Evolutionary conservation across 805 yeast genomes (phyloP).

Genomic region (Monosporozyma servazzii): DNA sequence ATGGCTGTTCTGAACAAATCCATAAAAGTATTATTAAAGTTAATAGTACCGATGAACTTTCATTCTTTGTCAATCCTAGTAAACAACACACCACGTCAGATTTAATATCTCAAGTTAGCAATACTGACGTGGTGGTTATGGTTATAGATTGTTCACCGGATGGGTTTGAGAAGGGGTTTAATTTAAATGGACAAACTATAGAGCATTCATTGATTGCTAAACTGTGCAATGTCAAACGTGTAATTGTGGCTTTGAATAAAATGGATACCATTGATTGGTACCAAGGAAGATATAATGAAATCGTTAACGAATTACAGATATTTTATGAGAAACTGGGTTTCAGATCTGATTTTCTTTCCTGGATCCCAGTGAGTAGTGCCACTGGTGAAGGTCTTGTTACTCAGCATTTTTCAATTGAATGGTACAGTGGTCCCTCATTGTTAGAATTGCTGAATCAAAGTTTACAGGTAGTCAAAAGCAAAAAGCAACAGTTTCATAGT

Average conservation of each 20-base stretch:
- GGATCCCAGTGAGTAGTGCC: slow-evolving; percentile 92
- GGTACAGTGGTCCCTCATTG: slow-evolving; percentile 13
- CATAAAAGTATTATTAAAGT: background rate
- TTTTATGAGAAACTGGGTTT: slow-evolving; percentile 81
- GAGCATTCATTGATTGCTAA: slow-evolving; percentile 6
- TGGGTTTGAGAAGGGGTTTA: slow-evolving; percentile 11
- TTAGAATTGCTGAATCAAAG: background rate
- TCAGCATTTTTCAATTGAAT: slow-evolving; percentile 29
- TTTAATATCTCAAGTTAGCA: background rate
- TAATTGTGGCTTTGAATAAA: slow-evolving; percentile 34
- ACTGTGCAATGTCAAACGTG: background rate
- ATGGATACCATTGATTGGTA: slow-evolving; percentile 97
- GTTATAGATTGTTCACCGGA: slow-evolving; percentile 10
- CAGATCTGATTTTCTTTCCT: slow-evolving; percentile 62
- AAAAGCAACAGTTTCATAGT: background rate
- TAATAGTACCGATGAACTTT: background rate
- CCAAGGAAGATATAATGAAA: slow-evolving; percentile 82
- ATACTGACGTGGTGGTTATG: slow-evolving; percentile 4
- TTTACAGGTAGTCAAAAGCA: background rate
- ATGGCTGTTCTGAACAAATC: background rate
- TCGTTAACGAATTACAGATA: slow-evolving; percentile 66
- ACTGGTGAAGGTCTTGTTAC: slow-evolving; percentile 91
- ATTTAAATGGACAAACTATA: slow-evolving; percentile 9
- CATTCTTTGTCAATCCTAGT: slow-evolving; percentile 6
- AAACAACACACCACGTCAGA: background rate